Evolutionary conservation across 2,329 filamentous ascomycete genomes (phyloP), one percentile per base, ranked within the genome.

Genomic region (Penicillium brasilianum): DNA sequence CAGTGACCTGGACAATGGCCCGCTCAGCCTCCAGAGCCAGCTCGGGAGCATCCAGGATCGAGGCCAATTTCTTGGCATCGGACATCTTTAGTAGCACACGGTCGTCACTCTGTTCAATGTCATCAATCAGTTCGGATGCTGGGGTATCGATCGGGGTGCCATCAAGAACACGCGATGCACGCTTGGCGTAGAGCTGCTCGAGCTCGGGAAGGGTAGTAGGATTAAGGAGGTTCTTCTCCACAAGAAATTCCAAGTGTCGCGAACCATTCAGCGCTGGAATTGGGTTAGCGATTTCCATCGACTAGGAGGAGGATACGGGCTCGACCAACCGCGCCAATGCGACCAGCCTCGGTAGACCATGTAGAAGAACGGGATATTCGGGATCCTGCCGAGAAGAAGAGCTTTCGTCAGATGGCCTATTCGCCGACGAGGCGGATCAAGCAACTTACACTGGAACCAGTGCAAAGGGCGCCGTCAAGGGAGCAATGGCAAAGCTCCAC

Each of bases 321-420:
- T 74, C 66, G 73, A 70, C 76, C 61, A 64, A 84, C 83, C 83
- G 78, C 90, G 87, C 87, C 91, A 96, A 77, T 97, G 92, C 20
- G 91, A 96, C 90, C 91, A 98, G 28, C 92, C 81, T 66, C 95
- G 87, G 80, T 96, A 99, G 18, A 87, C 87, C 43, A 98, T 85
- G 77, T 98, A 99, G 82, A 98, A 98, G 82, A 98, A 98, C 18
- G 95, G 95, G 13, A 99, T 82, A 74, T 99, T 97, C 37, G 94
- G 93, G 65, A 97, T 85, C 64, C 92, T 96, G 54, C 13, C 32
- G 18, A 6, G 4, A 8, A 60, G 62, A 37, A 67, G 8, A 34
- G 57, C 32, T 41, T 41, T 46, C n/a, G 44, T 69, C 55, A 61
- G 58, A 18, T 56, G 51, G 39, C 36, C 39, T 46, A 13, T 32